Percentiles rank a stretch among this genome's conserved stretches.
Evolutionary conservation across 1,139 yeast species (phyloP).

Genomic region (Geotrichum siamense): DNA sequence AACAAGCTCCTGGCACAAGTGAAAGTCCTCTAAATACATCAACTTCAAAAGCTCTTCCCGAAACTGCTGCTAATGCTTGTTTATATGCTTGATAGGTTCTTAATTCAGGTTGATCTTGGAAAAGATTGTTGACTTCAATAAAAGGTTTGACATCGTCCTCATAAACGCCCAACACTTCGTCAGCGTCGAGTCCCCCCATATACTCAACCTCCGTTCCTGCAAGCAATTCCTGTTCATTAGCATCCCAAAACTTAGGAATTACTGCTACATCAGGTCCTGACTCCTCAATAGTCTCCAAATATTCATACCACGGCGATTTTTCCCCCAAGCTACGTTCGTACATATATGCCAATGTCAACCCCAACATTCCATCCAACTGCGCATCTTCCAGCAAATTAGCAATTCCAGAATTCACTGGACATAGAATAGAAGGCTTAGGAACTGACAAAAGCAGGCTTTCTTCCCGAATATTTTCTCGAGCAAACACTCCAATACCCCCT

Average conservation of each 20-base stretch:
- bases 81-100: constrained; percentile 29
- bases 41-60: constrained; percentile 73
- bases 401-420: constrained; percentile 44
- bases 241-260: constrained; percentile 62
- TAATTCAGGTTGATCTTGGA: constrained; percentile 23
- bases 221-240: constrained; percentile 42
- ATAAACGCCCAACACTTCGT: constrained; percentile 52
- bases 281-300: constrained; percentile 49
- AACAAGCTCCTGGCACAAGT: constrained; percentile 85
- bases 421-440: constrained; percentile 31
- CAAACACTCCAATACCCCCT: constrained; percentile 77
- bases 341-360: constrained; percentile 59
- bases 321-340: constrained; percentile 55
- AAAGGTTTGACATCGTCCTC: constrained; percentile 37
- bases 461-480: constrained; percentile 37
- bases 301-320: constrained; percentile 70
- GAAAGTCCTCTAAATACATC: constrained; percentile 69
- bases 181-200: constrained; percentile 53
- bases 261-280: constrained; percentile 24
- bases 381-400: constrained; percentile 61
- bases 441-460: constrained; percentile 30
- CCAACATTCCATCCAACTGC: constrained; percentile 56
- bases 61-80: constrained; percentile 39
- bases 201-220: constrained; percentile 62
- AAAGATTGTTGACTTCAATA: constrained; percentile 23